Conservation (phyloP, 441 rosid species). For the Aleurites moluccanus region DNA sequence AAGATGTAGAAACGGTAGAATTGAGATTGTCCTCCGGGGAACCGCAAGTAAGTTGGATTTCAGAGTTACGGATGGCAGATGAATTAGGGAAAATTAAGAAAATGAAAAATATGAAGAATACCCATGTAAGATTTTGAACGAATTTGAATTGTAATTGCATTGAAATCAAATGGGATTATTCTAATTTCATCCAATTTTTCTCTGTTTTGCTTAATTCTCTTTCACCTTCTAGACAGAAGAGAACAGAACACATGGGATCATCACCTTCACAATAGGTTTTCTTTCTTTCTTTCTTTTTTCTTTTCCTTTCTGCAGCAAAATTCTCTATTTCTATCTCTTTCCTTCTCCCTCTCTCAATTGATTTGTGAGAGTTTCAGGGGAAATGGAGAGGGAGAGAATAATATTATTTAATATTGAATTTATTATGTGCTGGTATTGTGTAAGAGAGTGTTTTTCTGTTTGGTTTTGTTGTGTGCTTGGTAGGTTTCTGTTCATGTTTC, state of each 20-base stretch:
- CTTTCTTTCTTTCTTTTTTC: neutral
- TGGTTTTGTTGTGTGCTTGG: neutral
- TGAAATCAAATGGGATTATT: constrained; percentile 26
- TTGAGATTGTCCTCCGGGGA: neutral
- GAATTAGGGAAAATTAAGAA: constrained; percentile 10
- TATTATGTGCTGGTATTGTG: constrained; percentile 9
- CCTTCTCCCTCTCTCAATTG: neutral
- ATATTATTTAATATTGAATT: neutral
- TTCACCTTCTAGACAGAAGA: constrained; percentile 4
- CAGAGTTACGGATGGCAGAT: constrained; percentile 18
- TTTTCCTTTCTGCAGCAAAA: neutral
- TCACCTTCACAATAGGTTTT: constrained; percentile 14
- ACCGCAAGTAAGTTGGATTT: constrained; percentile 25
- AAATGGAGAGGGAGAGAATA: constrained; percentile 23
- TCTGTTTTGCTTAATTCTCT: constrained; percentile 17
- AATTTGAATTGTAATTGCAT: constrained; percentile 38
- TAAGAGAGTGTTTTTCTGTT: constrained; percentile 8
- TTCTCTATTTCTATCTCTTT: neutral
- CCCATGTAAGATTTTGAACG: constrained; percentile 30
- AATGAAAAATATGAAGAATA: constrained; percentile 19
- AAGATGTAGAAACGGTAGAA: neutral
- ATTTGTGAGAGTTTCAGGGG: neutral
- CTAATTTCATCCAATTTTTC: neutral
- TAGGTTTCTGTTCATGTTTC: neutral
- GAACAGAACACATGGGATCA: constrained; percentile 15